Base-by-base conservation (phyloP, 164 flowering plant genomes). In the Piper longum region DNA sequence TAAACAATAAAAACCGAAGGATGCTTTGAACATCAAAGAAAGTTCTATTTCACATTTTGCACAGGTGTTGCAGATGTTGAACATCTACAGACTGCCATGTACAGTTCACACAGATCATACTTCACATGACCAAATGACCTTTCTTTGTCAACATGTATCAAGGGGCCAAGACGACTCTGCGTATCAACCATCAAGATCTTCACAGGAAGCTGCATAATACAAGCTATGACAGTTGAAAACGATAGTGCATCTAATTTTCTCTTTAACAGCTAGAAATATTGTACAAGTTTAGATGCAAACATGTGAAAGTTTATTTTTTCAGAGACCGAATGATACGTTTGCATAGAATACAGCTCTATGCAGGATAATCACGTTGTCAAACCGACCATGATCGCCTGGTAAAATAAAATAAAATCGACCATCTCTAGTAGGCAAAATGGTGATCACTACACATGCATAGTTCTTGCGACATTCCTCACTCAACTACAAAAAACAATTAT, bases 11-110 rank as follows among this genome's bases (percentile, higher is more conserved):
- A 26, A 26, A 26, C 36, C 36, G n/a, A 48, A 41, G 45, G 51
- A 62, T 14, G 12, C 54, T 51, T 9, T 18, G 61, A 56, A 67
- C 43, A 63, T 40, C 42, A 59, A 67, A 63, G 75, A 76, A 76
- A 74, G 72, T 73, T 73, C 79, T 72, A 76, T 76, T 73, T 76
- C 71, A 70, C 59, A 61, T 58, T 63, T 26, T 16, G 68, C 66
- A n/a, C 68, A 61, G 54, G 57, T 56, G 48, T 66, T 26, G 54
- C 16, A 5, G 57, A 41, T 26, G 39, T 26, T 26, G 36, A 26
- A 26, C 45, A 19, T n/a, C 41, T 59, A 12, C 44, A 61, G 57
- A 9, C 18, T 42, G 44, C 61, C 56, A 16, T 56, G 16, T 43
- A 62, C 51, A 44, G 36, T 26, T 26, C 36, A 26, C 36, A 26